Base-by-base conservation (phyloP, 805 yeast genomes). In the Teunomyces barrocoloradensis region DNA sequence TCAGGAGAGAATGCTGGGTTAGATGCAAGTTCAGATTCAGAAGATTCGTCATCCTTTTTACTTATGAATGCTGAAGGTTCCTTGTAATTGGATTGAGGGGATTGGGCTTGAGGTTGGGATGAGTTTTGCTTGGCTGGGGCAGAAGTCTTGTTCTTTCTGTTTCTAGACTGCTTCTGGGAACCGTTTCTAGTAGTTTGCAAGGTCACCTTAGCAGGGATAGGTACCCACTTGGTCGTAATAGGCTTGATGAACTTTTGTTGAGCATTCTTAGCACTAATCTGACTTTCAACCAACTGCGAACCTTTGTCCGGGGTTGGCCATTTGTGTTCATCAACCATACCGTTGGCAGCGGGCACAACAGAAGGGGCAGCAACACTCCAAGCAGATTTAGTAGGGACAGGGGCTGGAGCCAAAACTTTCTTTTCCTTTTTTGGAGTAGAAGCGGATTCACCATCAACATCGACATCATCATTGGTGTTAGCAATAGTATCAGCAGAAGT, bases 141-240 rank as follows among this genome's bases (percentile, higher is more conserved):
- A 44, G 57, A 56, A 50, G 60, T 61, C 47, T 67, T 64, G 54
- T 61, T 62, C 53, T 58, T 61, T 57, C 59, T 65, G 53, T 47
- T 56, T 44, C 58, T 53, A 29, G 54, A 49, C 37, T 61, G 65
- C 43, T 57, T 58, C 41, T 54, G 59, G 37, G 32, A 34, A 39
- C 52, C 51, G 43, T 53, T 53, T 60, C 73, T 68, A n/a, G 71
- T 55, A 51, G 58, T 64, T 28, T 74, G 69, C 53, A 73, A 65
- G 34, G 64, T 65, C 23, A 73, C 74, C 53, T 73, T 73, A 28
- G 75, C 76, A 47, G 54, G 63, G 46, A 73, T 66, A 13, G 78
- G 78, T 21, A 73, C 74, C 78, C 78, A 73, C 53, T 73, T 70
- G 53, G 63, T 71, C 44, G 73, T 68, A 52, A 62, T 60, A 15